Evolutionary conservation across 202 grass and related monocot genomes (phyloP), one percentile per base, ranked within the genome.

Genomic region (Dendrocalamus latiflorus): DNA sequence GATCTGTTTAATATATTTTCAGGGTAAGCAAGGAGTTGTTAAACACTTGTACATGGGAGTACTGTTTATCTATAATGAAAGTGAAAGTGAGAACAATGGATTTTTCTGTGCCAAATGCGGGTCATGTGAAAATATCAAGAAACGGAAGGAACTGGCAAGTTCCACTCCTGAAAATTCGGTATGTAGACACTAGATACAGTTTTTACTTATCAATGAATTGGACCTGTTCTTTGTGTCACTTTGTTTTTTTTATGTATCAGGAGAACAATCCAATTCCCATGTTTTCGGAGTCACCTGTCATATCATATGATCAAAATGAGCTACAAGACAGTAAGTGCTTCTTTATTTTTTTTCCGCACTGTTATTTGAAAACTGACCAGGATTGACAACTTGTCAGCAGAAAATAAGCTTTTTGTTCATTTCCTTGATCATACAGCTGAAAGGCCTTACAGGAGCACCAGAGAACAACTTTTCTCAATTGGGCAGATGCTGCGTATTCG

Each of bases 21-120:
- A 99, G 96, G 96, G 88, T 66, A 99, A 91, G 76, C 72, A 94
- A 94, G 96, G 96, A 76, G 80, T 90, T 48, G 91, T 99, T 66
- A 99, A 92, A 77, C 96, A 99, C 87, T 76, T 99, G 87, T 99
- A 90, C 71, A 88, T 86, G 75, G 96, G 96, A 58, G 86, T 81
- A 84, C 85, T 99, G 14, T 99, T 99, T 72, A 90, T 99, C 50
- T 79, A 82, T 86, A 87, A 87, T 89, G 89, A 93, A 84, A 87
- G 77, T 41, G 96, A 95, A 90, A 89, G 81, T 50, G 88, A 96
- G 42, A 95, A 94, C 86, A 85, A 54, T 71, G 93, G 89, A 37
- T 94, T 89, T 83, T 99, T 92, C 83, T 94, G 93, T 89, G 93
- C 86, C 42, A 92, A 95, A 77, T 90, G 89, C 0, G 83, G 81